Evolutionary conservation across 2,329 filamentous ascomycete species (phyloP).

Genomic region (Ascochyta lentis): DNA sequence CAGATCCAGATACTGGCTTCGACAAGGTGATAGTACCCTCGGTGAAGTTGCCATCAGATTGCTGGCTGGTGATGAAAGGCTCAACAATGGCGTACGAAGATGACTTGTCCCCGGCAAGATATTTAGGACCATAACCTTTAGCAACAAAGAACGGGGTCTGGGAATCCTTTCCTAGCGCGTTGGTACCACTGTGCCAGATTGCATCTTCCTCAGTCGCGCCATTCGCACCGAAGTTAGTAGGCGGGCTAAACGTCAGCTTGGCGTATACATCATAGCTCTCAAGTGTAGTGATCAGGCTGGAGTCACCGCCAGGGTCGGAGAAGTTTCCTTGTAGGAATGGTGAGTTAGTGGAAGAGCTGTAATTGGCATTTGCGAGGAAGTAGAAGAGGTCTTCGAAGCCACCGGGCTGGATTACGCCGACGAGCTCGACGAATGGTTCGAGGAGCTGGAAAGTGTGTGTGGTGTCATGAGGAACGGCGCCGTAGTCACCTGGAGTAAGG

Average conservation of each 20-base stretch:
- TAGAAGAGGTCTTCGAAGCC: conserved; percentile 59
- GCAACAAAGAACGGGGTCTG: conserved; percentile 53
- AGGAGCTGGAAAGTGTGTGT: conserved; percentile 58
- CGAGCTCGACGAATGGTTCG: conserved; percentile 57
- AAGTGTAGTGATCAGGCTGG: conserved; percentile 44
- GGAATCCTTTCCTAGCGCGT: conserved; percentile 40
- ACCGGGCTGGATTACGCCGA: conserved; percentile 55
- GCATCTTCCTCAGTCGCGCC: conserved; percentile 47
- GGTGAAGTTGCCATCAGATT: conserved; percentile 53
- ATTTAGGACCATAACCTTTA: conserved; percentile 57
- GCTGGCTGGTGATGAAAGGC: conserved; percentile 52
- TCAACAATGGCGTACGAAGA: conserved; percentile 52
- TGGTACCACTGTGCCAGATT: conserved; percentile 51
- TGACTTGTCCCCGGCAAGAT: conserved; percentile 46
- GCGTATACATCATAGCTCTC: conserved; percentile 54
- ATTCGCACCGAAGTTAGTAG: conserved; percentile 50
- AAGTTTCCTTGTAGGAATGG: conserved; percentile 46
- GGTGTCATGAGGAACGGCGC: conserved; percentile 54
- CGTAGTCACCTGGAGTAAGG: conserved; percentile 55
- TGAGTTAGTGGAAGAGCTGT: conserved; percentile 43
- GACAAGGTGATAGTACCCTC: conserved; percentile 54
- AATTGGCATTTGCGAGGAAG: conserved; percentile 47
- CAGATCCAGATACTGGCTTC: conserved; percentile 26
- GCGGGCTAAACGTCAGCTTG: conserved; percentile 50
- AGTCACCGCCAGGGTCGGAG: conserved; percentile 37